Evolutionary conservation across 163 green algal species (phyloP).

Genomic region (Chlorella variabilis): DNA sequence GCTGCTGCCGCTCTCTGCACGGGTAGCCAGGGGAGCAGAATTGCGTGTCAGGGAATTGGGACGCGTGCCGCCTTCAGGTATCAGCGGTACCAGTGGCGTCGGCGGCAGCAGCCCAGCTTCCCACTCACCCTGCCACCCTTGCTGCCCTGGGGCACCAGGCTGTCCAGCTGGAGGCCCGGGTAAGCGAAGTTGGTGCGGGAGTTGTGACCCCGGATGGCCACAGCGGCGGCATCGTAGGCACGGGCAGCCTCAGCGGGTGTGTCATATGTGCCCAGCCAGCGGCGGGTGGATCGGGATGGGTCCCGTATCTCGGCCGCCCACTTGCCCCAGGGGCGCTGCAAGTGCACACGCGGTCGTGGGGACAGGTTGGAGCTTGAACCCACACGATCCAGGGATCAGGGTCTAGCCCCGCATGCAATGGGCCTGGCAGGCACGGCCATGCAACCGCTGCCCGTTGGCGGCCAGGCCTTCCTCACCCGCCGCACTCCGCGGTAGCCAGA

Average conservation of each 20-base stretch:
- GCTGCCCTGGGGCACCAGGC: slow-evolving; percentile 12
- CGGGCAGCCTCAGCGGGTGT: slow-evolving; percentile 54
- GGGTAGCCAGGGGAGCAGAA: no score
- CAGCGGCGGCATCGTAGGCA: slow-evolving; percentile 58
- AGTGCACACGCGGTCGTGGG: not conserved
- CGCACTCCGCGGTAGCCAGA: slow-evolving; percentile 75
- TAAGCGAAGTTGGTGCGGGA: slow-evolving; percentile 55
- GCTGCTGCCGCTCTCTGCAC: not conserved
- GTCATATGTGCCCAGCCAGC: slow-evolving; percentile 63
- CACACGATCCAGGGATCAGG: no score
- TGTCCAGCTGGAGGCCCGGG: slow-evolving; percentile 33
- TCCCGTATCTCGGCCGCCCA: slow-evolving; percentile 88
- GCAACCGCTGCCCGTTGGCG: no score
- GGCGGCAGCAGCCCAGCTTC: no score
- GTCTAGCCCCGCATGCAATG: not conserved
- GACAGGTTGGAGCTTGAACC: not conserved
- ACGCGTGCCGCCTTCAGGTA: no score
- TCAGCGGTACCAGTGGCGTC: no score
- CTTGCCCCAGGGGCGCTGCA: slow-evolving; percentile 79
- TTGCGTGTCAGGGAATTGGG: no score
- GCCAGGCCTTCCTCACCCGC: slow-evolving; percentile 7
- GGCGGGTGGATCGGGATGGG: slow-evolving; percentile 52
- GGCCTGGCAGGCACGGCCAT: no score
- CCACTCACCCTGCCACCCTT: slow-evolving; percentile 4
- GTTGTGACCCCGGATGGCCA: slow-evolving; percentile 55